phyloP scores from a whole-genome alignment of 805 yeast species.

The Ogataea methanolica region DNA sequence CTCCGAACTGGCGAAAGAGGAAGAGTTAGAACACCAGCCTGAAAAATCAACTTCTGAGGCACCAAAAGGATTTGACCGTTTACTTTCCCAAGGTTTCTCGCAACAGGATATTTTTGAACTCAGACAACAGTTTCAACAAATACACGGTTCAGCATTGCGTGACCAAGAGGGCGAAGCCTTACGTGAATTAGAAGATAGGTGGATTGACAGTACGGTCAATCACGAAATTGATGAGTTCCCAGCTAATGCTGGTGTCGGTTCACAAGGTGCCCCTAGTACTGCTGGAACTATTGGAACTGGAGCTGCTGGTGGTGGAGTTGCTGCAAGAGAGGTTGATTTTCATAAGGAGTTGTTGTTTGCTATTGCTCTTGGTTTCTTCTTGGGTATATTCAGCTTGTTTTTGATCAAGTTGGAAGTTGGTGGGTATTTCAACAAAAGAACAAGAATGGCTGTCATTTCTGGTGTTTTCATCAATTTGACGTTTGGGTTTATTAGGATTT shows the following conservation, averaged over 20 bases:
- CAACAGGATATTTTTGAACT: slow-evolving; percentile 70
- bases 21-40: slow-evolving; percentile 52
- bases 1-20: slow-evolving; percentile 57
- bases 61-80: slow-evolving; percentile 78
- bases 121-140: slow-evolving; percentile 66
- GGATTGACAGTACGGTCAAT: slow-evolving; percentile 78
- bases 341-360: slow-evolving; percentile 71
- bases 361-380: slow-evolving; percentile 63
- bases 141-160: slow-evolving; percentile 47
- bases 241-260: slow-evolving; percentile 23
- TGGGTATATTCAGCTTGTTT: slow-evolving; percentile 70
- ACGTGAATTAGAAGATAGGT: slow-evolving; percentile 73
- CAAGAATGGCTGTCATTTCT: slow-evolving; percentile 65
- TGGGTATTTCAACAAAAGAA: slow-evolving; percentile 52
- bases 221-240: slow-evolving; percentile 45
- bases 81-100: slow-evolving; percentile 78
- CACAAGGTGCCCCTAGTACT: not conserved
- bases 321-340: slow-evolving; percentile 27
- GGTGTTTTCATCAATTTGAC: slow-evolving; percentile 68
- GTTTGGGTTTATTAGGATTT: slow-evolving; percentile 55
- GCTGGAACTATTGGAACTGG: slow-evolving; percentile 4
- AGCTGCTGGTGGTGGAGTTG: slow-evolving; percentile 22
- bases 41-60: slow-evolving; percentile 56
- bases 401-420: slow-evolving; percentile 52
- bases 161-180: slow-evolving; percentile 42